These are phyloP conservation scores for Chalara sp. DNA, from an alignment of 2,329 filamentous ascomycete genomes.

Conservation along the genomic window DNA sequence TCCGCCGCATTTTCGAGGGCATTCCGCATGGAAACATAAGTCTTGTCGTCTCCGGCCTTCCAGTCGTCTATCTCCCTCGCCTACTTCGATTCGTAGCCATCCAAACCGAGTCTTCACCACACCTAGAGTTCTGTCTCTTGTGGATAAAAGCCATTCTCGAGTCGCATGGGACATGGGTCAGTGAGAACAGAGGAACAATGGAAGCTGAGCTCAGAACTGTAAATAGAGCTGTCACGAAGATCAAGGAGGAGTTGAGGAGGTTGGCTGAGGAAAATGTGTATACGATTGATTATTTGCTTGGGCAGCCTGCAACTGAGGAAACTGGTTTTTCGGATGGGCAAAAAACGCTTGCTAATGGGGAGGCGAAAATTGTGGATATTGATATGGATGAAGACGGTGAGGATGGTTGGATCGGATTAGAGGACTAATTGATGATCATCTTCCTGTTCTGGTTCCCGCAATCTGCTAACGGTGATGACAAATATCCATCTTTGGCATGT, in stretches of 20 bases:
- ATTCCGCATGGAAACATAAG: slow-evolving; percentile 69
- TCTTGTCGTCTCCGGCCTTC: slow-evolving; percentile 72
- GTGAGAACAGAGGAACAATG: slow-evolving; percentile 70
- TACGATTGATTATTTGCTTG: slow-evolving; percentile 75
- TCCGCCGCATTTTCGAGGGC: slow-evolving; percentile 79
- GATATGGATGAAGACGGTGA: slow-evolving; percentile 30
- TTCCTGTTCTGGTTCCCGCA: too few relatives aligned
- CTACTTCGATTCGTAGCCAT: slow-evolving; percentile 81
- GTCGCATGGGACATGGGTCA: slow-evolving; percentile 78
- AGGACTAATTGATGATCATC: slow-evolving; percentile 15
- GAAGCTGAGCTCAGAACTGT: slow-evolving; percentile 81
- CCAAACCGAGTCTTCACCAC: slow-evolving; percentile 82
- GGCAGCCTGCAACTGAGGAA: slow-evolving; percentile 35
- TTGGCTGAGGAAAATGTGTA: slow-evolving; percentile 86
- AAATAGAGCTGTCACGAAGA: slow-evolving; percentile 70
- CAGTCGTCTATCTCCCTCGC: slow-evolving; percentile 77
- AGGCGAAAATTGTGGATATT: slow-evolving; percentile 25
- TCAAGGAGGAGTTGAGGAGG: slow-evolving; percentile 75
- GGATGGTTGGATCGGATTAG: slow-evolving; percentile 48
- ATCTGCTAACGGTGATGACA: too few relatives aligned
- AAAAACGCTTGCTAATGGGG: slow-evolving; percentile 29
- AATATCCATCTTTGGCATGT: too few relatives aligned
- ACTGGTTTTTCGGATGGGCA: slow-evolving; percentile 24
- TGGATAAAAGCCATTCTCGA: slow-evolving; percentile 85
- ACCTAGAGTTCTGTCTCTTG: slow-evolving; percentile 88